Conservation (phyloP, 2,329 filamentous ascomycete genomes). For the Scedosporium apiospermum region DNA sequence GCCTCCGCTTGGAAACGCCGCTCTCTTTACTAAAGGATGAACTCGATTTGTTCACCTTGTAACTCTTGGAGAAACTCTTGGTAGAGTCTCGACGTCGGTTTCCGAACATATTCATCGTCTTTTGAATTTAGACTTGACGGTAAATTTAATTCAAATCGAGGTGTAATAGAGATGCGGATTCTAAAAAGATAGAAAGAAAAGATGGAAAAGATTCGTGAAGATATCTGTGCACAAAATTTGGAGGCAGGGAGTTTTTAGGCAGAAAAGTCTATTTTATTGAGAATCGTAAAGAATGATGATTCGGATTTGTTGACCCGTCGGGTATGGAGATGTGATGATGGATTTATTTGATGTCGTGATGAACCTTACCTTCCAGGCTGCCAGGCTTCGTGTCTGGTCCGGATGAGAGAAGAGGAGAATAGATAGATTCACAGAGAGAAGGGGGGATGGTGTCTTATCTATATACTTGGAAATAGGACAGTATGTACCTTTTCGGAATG, state of each 20-base stretch:
- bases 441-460: neutral
- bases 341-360: neutral
- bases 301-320: neutral
- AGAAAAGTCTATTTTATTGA: neutral
- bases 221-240: neutral
- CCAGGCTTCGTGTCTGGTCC: constrained; percentile 6
- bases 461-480: constrained; percentile 2
- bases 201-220: neutral
- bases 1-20: constrained; percentile 5
- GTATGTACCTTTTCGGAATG: neutral
- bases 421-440: neutral
- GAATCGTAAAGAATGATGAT: neutral
- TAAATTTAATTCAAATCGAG: neutral
- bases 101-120: constrained; percentile 2
- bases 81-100: constrained; percentile 3
- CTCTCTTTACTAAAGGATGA: constrained; percentile 6
- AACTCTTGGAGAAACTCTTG: constrained; percentile 5
- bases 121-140: neutral
- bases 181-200: neutral
- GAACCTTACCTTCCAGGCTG: constrained; percentile 7
- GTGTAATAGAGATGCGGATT: neutral
- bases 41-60: constrained; percentile 7
- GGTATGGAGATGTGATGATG: neutral
- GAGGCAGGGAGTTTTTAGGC: neutral
- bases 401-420: neutral